Evolutionary conservation across 495 filamentous ascomycete genomes (phyloP).

Genomic region (Echria macrotheca): DNA sequence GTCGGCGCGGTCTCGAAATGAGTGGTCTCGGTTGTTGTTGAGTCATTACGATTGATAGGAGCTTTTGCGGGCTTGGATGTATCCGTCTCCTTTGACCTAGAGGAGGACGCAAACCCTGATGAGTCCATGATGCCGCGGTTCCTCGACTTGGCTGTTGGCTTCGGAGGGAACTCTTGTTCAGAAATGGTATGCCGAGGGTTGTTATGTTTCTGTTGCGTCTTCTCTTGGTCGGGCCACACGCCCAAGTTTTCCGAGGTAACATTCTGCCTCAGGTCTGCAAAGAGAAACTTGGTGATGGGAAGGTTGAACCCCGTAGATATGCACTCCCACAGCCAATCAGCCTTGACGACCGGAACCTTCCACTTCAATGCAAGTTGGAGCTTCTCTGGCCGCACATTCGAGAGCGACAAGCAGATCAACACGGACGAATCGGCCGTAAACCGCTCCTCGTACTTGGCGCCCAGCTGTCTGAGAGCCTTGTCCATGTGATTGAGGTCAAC

Average conservation of each 20-base stretch:
- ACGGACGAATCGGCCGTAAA: constrained; percentile 62
- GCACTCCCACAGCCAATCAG: constrained; percentile 79
- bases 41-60: too few species aligned
- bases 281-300: constrained; percentile 34
- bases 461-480: constrained; percentile 68
- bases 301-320: constrained; percentile 44
- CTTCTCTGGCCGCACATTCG: constrained; percentile 63
- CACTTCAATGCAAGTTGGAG: constrained; percentile 65
- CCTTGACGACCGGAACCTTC: constrained; percentile 69
- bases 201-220: too few species aligned
- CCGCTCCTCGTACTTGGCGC: constrained; percentile 71
- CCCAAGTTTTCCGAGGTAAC: constrained; percentile 5
- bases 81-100: too few species aligned
- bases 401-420: constrained; percentile 58
- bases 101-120: constrained; percentile 13
- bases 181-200: too few species aligned
- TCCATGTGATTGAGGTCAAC: constrained; percentile 79
- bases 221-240: constrained; percentile 2
- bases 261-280: constrained; percentile 30
- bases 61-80: too few species aligned
- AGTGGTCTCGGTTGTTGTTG: constrained; percentile 12
- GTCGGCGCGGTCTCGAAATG: constrained; percentile 36
- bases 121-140: constrained; percentile 14
- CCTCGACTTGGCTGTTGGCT: constrained; percentile 13
- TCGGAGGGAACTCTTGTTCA: constrained; percentile 22